These are phyloP conservation scores for Aspergillus fumigatus DNA, from an alignment of 2,329 filamentous ascomycete species.

Conservation along the genomic window DNA sequence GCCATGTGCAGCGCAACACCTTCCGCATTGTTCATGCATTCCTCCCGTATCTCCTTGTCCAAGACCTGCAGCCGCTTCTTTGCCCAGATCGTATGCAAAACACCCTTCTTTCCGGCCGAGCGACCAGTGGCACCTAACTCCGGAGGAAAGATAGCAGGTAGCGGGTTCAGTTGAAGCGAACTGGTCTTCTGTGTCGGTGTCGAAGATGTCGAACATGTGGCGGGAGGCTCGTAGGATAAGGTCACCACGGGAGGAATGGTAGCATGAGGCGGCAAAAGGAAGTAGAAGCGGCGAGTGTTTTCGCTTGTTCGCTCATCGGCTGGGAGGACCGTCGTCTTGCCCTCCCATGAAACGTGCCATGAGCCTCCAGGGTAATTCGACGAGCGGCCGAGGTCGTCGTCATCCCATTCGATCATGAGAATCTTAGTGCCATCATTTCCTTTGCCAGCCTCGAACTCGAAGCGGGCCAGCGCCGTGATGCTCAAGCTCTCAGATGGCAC, in stretches of 20 bases:
- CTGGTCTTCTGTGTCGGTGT: slow-evolving; percentile 22
- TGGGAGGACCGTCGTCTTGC: slow-evolving; percentile 68
- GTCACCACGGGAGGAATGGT: slow-evolving; percentile 68
- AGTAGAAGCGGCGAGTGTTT: slow-evolving; percentile 65
- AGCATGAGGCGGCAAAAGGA: slow-evolving; percentile 69
- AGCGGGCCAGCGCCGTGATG: slow-evolving; percentile 67
- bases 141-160: slow-evolving; percentile 81
- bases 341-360: slow-evolving; percentile 82
- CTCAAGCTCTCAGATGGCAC: slow-evolving; percentile 28
- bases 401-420: slow-evolving; percentile 88
- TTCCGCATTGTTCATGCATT: slow-evolving; percentile 70
- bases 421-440: slow-evolving; percentile 85
- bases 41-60: slow-evolving; percentile 69
- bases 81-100: slow-evolving; percentile 86
- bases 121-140: slow-evolving; percentile 64
- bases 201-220: slow-evolving; percentile 14
- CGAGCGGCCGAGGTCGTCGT: slow-evolving; percentile 49
- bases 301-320: slow-evolving; percentile 55
- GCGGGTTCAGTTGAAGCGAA: slow-evolving; percentile 64
- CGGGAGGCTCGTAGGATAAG: slow-evolving; percentile 50
- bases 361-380: slow-evolving; percentile 39
- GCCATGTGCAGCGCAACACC: slow-evolving; percentile 82
- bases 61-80: slow-evolving; percentile 73
- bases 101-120: slow-evolving; percentile 69
- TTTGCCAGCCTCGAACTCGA: slow-evolving; percentile 75